These are phyloP conservation scores for Podospora pseudopauciseta DNA, from an alignment of 495 filamentous ascomycete genomes.

Conservation along the genomic window DNA sequence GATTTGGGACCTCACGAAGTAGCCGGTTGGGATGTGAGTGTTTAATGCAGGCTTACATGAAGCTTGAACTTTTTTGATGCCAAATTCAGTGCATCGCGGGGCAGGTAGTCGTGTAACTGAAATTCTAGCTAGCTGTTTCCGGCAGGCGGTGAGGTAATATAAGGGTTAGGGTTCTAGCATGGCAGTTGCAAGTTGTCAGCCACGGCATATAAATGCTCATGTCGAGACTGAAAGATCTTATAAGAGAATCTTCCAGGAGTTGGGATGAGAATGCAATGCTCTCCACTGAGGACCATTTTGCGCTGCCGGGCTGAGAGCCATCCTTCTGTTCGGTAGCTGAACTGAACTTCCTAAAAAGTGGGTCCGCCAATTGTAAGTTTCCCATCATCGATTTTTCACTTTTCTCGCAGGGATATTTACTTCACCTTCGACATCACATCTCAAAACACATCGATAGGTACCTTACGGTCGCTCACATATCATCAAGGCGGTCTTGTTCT, in stretches of 20 bases:
- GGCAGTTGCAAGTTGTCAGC: background rate
- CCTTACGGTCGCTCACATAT: background rate
- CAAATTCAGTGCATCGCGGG: background rate
- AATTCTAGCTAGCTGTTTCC: background rate
- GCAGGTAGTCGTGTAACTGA: background rate
- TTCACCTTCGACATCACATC: background rate
- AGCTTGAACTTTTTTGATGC: background rate
- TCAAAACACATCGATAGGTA: background rate
- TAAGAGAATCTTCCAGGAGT: background rate
- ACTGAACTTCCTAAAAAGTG: background rate
- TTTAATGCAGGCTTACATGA: background rate
- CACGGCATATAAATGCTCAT: background rate
- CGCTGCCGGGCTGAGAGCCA: too few relatives aligned
- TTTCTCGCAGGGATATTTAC: background rate
- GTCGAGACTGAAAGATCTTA: background rate
- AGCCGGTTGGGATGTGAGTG: background rate
- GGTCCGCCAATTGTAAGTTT: background rate
- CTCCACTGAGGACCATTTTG: too few relatives aligned
- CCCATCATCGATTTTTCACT: slow-evolving; percentile 11
- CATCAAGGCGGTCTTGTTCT: background rate
- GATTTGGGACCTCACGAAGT: background rate
- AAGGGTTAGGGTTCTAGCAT: background rate
- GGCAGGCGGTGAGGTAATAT: background rate
- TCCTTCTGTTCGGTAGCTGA: background rate
- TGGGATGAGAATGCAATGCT: too few relatives aligned